Evolutionary conservation across 164 flowering plant species (phyloP), one percentile per base, ranked within the genome.

Genomic region (Echeveria elegans): DNA sequence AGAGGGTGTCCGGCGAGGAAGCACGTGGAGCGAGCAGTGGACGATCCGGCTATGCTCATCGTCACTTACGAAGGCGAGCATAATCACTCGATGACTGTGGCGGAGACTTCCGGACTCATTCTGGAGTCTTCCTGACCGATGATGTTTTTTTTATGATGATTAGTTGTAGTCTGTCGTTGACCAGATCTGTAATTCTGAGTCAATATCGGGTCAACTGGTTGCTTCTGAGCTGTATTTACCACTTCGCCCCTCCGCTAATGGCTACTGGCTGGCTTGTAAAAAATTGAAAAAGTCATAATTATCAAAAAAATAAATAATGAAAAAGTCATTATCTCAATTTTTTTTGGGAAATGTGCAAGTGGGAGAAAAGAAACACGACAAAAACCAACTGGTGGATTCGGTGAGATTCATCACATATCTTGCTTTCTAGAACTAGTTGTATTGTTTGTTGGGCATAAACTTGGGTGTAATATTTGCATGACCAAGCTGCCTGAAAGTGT

Each of bases 21-120:
- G 64, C 98, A 92, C 65, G 98, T 92, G 24, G 98, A 92, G 74
- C 78, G 96, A 69, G 98, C 95, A 1, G 15, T 77, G 53, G 98
- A 92, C 52, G 96, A 92, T 77, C 85, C 96, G 10, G 32, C 86
- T 1, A 92, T 90, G 92, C 77, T 92, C 40, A 77, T 92, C 2
- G 98, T 92, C 8, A 90, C 98, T 7, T 92, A 92, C 63, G 98
- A 92, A 77, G 92, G 96, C 16, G 97, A 88, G 69, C 98, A 92
- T 74, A 88, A 82, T 66, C 98, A 92, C 71, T 50, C 83, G 16
- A 81, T 79, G 26, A 68, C 89, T 19, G 77, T 82, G 15, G 79
- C 85, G 0, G 97, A 88, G 18, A 48, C 89, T 0, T 21, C 77
- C 6, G 69, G 69, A 68, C 74, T 85, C 63, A 84, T 89, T 58